A percentile compares a stretch with the other conserved stretches of the same genome.
Conservation (phyloP, 225 moss, liverwort and hornwort genomes). For the Physcomitrellopsis africana region DNA sequence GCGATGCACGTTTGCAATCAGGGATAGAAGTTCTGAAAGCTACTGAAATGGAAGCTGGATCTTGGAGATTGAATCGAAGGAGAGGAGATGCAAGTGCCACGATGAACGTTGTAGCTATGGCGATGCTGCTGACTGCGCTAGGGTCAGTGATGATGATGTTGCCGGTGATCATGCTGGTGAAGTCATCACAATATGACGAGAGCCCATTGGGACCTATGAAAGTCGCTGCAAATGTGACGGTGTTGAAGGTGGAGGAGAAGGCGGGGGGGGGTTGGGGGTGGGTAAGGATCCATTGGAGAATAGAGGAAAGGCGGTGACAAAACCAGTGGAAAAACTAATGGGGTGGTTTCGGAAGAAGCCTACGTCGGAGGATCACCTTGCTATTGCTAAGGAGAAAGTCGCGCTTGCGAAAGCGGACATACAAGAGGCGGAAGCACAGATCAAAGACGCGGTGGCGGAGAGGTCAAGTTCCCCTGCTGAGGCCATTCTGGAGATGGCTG, state of each 20-base stretch:
- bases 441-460: not conserved
- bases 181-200: constrained; percentile 18
- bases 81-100: constrained; percentile 8
- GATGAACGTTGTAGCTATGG: constrained; percentile 51
- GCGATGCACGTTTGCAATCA: too few relatives aligned
- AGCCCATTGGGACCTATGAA: constrained; percentile 24
- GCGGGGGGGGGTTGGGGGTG: not conserved
- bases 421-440: constrained; percentile 22
- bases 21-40: too few relatives aligned
- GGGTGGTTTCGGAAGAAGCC: constrained; percentile 44
- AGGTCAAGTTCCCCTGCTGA: not conserved
- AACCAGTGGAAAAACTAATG: constrained; percentile 31
- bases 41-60: too few relatives aligned
- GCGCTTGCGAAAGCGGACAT: constrained; percentile 16
- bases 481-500: not conserved
- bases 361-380: constrained; percentile 16
- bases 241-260: constrained; percentile 27
- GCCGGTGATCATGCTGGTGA: not conserved
- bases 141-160: constrained; percentile 41
- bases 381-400: constrained; percentile 27
- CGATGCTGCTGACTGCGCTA: constrained; percentile 41
- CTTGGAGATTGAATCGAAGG: too few relatives aligned
- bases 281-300: constrained; percentile 23
- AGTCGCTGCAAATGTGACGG: constrained; percentile 23
- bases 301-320: constrained; percentile 22